These are phyloP conservation scores for Dactylellina parvicollis DNA, from an alignment of 2,329 filamentous ascomycete genomes.

Conservation along the genomic window DNA sequence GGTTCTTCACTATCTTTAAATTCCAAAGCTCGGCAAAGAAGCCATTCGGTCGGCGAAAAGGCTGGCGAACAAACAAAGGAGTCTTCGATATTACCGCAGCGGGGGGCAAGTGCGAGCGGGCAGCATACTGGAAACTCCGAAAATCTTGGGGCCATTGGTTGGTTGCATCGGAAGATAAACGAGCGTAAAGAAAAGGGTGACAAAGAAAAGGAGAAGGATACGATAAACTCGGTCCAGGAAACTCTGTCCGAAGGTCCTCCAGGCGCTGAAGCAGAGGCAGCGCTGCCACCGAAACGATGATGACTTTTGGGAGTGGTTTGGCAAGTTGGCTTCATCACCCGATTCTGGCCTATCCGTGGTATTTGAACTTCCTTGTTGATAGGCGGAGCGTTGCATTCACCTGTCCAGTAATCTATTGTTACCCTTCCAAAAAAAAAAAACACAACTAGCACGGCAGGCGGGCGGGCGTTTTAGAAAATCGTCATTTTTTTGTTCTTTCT, in stretches of 20 bases:
- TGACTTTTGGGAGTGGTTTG: not conserved
- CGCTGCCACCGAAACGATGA: slow-evolving; percentile 38
- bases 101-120: slow-evolving; percentile 46
- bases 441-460: too few species aligned
- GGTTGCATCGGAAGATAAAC: slow-evolving; percentile 72
- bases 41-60: slow-evolving; percentile 46
- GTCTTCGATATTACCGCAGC: slow-evolving; percentile 32
- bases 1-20: slow-evolving; percentile 34
- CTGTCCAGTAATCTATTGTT: slow-evolving; percentile 26
- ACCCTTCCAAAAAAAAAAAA: slow-evolving; percentile 21
- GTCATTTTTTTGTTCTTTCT: slow-evolving; percentile 9
- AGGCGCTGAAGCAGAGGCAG: slow-evolving; percentile 14
- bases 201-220: slow-evolving; percentile 37
- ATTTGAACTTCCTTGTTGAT: not conserved
- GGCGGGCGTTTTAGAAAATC: slow-evolving; percentile 46
- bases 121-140: slow-evolving; percentile 28
- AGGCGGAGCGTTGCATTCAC: slow-evolving; percentile 1
- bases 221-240: not conserved
- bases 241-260: slow-evolving; percentile 15
- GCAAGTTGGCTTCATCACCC: not conserved
- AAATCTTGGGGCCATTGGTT: slow-evolving; percentile 68
- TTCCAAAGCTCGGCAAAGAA: slow-evolving; percentile 26
- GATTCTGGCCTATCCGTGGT: not conserved
- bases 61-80: slow-evolving; percentile 39
- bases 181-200: slow-evolving; percentile 62